Evolutionary conservation across 2,329 filamentous ascomycete species (phyloP).

Genomic region (Pseudogymnoascus sp.): DNA sequence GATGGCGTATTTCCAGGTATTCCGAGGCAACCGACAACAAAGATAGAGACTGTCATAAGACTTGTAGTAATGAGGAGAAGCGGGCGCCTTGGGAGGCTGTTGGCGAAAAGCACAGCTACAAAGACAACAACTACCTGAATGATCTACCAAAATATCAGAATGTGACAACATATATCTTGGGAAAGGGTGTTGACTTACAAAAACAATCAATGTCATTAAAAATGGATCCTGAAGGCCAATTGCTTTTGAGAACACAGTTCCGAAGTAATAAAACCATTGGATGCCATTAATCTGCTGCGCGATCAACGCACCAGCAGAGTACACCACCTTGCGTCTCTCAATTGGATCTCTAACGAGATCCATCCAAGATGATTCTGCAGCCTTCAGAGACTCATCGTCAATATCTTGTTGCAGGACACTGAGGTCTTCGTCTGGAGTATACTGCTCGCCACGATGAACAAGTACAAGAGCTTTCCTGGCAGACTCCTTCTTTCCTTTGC

Average conservation of each 20-base stretch:
- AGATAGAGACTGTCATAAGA: constrained; percentile 37
- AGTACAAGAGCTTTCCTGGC: constrained; percentile 31
- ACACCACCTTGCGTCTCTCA: constrained; percentile 42
- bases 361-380: constrained; percentile 34
- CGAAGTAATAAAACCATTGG: constrained; percentile 42
- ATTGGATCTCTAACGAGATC: constrained; percentile 39
- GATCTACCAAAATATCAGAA: constrained; percentile 23
- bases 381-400: constrained; percentile 20
- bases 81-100: constrained; percentile 36
- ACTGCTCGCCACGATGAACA: constrained; percentile 33
- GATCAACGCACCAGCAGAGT: constrained; percentile 38
- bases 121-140: constrained; percentile 39
- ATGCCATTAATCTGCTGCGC: constrained; percentile 46
- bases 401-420: constrained; percentile 16
- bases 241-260: constrained; percentile 38
- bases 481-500: constrained; percentile 25
- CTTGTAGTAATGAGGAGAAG: constrained; percentile 35
- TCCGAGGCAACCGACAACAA: constrained; percentile 39
- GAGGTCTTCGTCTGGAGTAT: constrained; percentile 29
- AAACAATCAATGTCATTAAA: constrained; percentile 24
- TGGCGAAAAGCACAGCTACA: constrained; percentile 35
- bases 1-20: constrained; percentile 27
- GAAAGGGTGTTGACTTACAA: background rate
- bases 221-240: constrained; percentile 37
- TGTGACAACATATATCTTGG: background rate